Percentiles rank a stretch among this genome's conserved stretches.
Evolutionary conservation across 2,329 filamentous ascomycete species (phyloP).

Genomic region (Dactylonectria macrodidyma): DNA sequence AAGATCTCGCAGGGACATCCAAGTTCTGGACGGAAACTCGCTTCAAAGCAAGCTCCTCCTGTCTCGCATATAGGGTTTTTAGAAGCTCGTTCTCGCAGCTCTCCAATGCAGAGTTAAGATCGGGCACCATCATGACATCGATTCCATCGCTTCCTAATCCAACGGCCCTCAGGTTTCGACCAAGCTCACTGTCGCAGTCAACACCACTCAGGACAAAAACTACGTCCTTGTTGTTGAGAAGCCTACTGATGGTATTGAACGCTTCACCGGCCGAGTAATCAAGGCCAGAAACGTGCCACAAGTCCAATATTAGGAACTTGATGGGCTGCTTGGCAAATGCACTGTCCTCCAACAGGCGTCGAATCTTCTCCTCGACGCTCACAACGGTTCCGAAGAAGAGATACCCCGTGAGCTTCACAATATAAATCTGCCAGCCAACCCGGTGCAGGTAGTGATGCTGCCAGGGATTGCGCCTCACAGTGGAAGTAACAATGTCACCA

Average conservation of each 20-base stretch:
- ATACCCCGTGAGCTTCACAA: slow-evolving; percentile 93
- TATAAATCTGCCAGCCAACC: no score
- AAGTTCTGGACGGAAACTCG: slow-evolving; percentile 60
- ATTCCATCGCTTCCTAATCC: slow-evolving; percentile 82
- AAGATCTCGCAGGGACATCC: slow-evolving; percentile 62
- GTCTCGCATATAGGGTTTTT: slow-evolving; percentile 81
- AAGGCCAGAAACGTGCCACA: slow-evolving; percentile 90
- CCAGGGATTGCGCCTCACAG: slow-evolving; percentile 89
- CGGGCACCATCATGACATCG: slow-evolving; percentile 85
- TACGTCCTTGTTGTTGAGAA: slow-evolving; percentile 84
- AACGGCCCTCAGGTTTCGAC: slow-evolving; percentile 84
- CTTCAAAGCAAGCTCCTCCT: slow-evolving; percentile 70
- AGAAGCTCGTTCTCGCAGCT: slow-evolving; percentile 95
- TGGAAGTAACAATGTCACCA: slow-evolving; percentile 90
- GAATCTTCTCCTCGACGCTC: slow-evolving; percentile 90
- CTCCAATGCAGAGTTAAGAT: slow-evolving; percentile 93
- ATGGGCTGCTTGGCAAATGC: slow-evolving; percentile 84
- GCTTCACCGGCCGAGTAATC: slow-evolving; percentile 98
- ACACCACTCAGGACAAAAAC: slow-evolving; percentile 88
- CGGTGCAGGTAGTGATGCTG: slow-evolving; percentile 90
- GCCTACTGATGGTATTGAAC: slow-evolving; percentile 91
- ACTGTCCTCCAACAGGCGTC: slow-evolving; percentile 85
- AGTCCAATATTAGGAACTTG: slow-evolving; percentile 89
- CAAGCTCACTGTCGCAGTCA: slow-evolving; percentile 81
- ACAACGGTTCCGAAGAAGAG: slow-evolving; percentile 99